phyloP scores from a whole-genome alignment of 495 filamentous ascomycete genomes.

The Recurvomyces mirabilis region DNA sequence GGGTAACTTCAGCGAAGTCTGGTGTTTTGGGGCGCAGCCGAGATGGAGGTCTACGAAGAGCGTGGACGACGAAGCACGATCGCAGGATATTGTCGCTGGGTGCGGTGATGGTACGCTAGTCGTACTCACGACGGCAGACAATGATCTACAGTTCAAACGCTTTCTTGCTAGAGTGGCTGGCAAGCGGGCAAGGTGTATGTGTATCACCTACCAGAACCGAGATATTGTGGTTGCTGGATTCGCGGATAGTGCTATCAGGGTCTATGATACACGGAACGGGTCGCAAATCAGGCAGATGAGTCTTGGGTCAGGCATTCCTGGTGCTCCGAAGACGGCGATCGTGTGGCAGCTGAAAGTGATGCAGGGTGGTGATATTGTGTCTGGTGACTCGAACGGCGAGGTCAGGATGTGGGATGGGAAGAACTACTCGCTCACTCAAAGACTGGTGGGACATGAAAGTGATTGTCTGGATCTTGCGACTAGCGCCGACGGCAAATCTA shows the following conservation, averaged over 20 bases:
- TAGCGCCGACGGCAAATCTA: constrained; percentile 66
- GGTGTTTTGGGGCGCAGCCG: constrained; percentile 90
- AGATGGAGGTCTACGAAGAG: constrained; percentile 34
- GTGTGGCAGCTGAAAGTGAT: constrained; percentile 89
- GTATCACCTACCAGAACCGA: constrained; percentile 75
- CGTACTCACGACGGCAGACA: constrained; percentile 71
- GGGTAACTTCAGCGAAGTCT: constrained; percentile 91
- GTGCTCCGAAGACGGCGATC: constrained; percentile 70
- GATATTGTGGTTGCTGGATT: constrained; percentile 78
- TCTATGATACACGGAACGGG: constrained; percentile 77
- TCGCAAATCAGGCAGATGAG: constrained; percentile 67
- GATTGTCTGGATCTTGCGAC: constrained; percentile 78
- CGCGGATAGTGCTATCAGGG: constrained; percentile 79
- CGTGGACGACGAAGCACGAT: constrained; percentile 33
- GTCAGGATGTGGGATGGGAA: constrained; percentile 87
- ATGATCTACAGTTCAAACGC: constrained; percentile 60
- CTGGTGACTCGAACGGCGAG: constrained; percentile 87
- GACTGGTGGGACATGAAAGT: constrained; percentile 75
- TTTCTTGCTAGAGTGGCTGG: constrained; percentile 59
- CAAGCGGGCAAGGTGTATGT: constrained; percentile 76
- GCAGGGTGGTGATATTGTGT: constrained; percentile 78
- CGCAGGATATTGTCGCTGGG: constrained; percentile 73
- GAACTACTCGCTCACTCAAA: constrained; percentile 74
- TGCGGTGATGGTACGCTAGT: constrained; percentile 87
- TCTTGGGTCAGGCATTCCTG: constrained; percentile 60